These are phyloP conservation scores for Plantago elongata DNA, from an alignment of 257 asterid genomes.

Conservation along the genomic window DNA sequence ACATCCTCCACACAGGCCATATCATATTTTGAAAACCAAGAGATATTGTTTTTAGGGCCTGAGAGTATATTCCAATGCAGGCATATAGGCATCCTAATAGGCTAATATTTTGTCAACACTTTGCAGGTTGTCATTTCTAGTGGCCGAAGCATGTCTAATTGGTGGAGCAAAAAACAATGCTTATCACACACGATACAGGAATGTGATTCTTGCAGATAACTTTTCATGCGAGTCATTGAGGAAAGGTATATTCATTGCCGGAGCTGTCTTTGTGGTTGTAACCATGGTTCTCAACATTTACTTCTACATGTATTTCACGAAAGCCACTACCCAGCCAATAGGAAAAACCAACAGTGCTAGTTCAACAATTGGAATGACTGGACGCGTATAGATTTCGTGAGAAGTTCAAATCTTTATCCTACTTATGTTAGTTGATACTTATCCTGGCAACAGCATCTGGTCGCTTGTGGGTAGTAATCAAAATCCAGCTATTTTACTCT, in stretches of 20 bases:
- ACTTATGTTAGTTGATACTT: constrained; percentile 2
- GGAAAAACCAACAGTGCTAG: constrained; percentile 41
- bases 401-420: background rate
- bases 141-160: constrained; percentile 71
- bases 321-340: constrained; percentile 62
- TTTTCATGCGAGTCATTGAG: constrained; percentile 71
- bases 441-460: no score
- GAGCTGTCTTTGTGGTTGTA: constrained; percentile 76
- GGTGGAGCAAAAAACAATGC: constrained; percentile 81
- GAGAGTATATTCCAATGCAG: background rate
- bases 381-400: constrained; percentile 35
- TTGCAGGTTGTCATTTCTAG: constrained; percentile 65
- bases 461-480: no score
- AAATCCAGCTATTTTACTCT: background rate
- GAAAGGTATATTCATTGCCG: constrained; percentile 88
- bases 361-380: constrained; percentile 53
- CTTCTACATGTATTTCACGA: constrained; percentile 51
- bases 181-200: constrained; percentile 72
- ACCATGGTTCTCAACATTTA: constrained; percentile 62
- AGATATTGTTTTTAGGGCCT: background rate
- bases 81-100: background rate
- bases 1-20: no score
- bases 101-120: constrained; percentile 21
- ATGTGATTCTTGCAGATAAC: constrained; percentile 51
- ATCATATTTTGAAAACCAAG: background rate